Evolutionary conservation across 306 rosid species (phyloP).

Genomic region (Malus orientalis): DNA sequence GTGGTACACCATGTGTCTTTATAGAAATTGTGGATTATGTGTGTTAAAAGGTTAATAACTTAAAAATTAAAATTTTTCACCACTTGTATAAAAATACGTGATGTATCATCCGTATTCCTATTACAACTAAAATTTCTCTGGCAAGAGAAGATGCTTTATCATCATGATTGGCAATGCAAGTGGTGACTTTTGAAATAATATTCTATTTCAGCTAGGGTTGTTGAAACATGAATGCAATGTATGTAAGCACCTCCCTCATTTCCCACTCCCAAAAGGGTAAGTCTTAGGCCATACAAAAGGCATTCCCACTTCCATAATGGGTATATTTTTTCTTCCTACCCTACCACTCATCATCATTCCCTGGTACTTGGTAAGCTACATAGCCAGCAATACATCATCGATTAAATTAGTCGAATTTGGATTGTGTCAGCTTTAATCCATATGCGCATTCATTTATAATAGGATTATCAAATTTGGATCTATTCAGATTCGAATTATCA

Average conservation of each 20-base stretch:
- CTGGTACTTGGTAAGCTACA: background rate
- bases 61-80: too few relatives aligned
- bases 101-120: too few relatives aligned
- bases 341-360: constrained; percentile 23
- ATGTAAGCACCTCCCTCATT: constrained; percentile 23
- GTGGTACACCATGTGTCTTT: too few relatives aligned
- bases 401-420: background rate
- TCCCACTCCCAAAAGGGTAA: constrained; percentile 37
- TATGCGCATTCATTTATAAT: background rate
- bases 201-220: background rate
- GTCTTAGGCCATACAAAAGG: constrained; percentile 16
- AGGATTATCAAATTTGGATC: background rate
- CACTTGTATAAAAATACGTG: too few relatives aligned
- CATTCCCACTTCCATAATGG: constrained; percentile 19
- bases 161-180: constrained; percentile 17
- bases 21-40: too few relatives aligned
- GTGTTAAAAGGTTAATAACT: too few relatives aligned
- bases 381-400: background rate
- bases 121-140: too few relatives aligned
- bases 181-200: constrained; percentile 4
- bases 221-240: background rate
- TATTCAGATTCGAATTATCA: background rate
- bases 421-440: background rate
- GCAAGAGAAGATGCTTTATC: constrained; percentile 34
- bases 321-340: constrained; percentile 25